Base-by-base conservation (phyloP, 2,329 filamentous ascomycete genomes). In the Ophioceras dolichostomum region DNA sequence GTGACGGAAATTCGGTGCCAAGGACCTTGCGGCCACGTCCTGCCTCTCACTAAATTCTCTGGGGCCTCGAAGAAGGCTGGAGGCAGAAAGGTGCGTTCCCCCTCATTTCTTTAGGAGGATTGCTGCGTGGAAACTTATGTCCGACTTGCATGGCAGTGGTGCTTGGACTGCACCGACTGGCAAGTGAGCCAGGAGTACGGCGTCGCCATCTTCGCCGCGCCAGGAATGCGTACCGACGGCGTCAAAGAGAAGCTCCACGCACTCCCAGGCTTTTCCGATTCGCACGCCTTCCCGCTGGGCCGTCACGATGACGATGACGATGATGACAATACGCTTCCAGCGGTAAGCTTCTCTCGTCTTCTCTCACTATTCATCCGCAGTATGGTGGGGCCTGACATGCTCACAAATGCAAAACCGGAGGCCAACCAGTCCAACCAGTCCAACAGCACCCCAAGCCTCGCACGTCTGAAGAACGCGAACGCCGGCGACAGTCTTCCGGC, bases 161-260 rank as follows among this genome's bases (percentile, higher is more conserved):
- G 59, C 42, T 43, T 45, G 3, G 36, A 43, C 4, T 63, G 60
- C 40, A 54, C 49, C 0, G 43, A 48, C 3, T 61, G 55, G 54
- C 50, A 48, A n/a, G 29, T 40, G 13, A 47, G 45, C 13, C 42
- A 45, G 5, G 48, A 50, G 35, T 45, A 41, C 4, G 43, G 49
- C n/a, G 48, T 46, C 19, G 34, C 41, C 3, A 49, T 49, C 4
- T 46, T 39, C 33, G 43, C 43, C 5, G 41, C 40, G 22, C 58
- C 49, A 7, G 21, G 22, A 45, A 24, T n/a, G n/a, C n/a, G n/a
- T n/a, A n/a, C n/a, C n/a, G n/a, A n/a, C n/a, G n/a, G n/a, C n/a
- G n/a, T n/a, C 22, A 21, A 26, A 33, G 34, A n/a, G 39, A 12
- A 26, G 22, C 22, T 26, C 22, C 12, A 7, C 22, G 22, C 22